A percentile compares a stretch with the other conserved stretches of the same genome.
These are phyloP conservation scores for Suillus americanus DNA, from an alignment of 768 basidiomycete genomes.

Conservation along the genomic window DNA sequence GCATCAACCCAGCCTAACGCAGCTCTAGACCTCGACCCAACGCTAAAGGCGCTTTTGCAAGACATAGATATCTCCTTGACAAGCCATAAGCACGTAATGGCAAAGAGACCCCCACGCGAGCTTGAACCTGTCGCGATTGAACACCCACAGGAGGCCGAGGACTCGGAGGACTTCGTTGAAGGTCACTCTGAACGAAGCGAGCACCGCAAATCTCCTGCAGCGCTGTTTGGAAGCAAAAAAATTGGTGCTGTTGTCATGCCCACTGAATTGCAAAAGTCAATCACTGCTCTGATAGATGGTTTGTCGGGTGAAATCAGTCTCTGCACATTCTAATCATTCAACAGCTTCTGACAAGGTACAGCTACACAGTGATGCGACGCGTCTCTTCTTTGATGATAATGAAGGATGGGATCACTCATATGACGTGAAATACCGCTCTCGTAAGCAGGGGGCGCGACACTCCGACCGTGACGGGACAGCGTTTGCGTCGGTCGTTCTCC, in stretches of 20 bases:
- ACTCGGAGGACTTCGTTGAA: slow-evolving; percentile 32
- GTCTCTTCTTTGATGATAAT: slow-evolving; percentile 53
- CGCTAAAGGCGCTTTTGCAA: slow-evolving; percentile 56
- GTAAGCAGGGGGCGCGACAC: slow-evolving; percentile 57
- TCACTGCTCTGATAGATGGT: slow-evolving; percentile 71
- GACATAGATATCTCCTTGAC: slow-evolving; percentile 68
- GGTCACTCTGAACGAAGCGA: slow-evolving; percentile 27
- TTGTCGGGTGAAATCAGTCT: slow-evolving; percentile 13
- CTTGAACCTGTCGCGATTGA: slow-evolving; percentile 51
- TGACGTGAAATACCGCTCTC: slow-evolving; percentile 59
- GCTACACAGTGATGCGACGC: slow-evolving; percentile 69
- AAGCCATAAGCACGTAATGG: slow-evolving; percentile 32
- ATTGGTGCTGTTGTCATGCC: slow-evolving; percentile 76
- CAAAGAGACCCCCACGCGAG: slow-evolving; percentile 43
- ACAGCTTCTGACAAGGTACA: slow-evolving; percentile 63
- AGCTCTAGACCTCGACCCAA: slow-evolving; percentile 64
- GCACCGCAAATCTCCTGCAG: slow-evolving; percentile 76
- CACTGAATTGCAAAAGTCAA: slow-evolving; percentile 63
- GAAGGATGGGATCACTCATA: slow-evolving; percentile 57
- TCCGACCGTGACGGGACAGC: slow-evolving; percentile 75
- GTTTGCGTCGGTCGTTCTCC: slow-evolving; percentile 83
- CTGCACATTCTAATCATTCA: slow-evolving; percentile 10
- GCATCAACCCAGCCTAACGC: slow-evolving; percentile 52
- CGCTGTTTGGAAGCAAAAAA: slow-evolving; percentile 71
- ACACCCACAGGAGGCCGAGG: slow-evolving; percentile 31